Evolutionary conservation across 1,284 basidiomycete species (phyloP).

Genomic region (Trametes sp.): DNA sequence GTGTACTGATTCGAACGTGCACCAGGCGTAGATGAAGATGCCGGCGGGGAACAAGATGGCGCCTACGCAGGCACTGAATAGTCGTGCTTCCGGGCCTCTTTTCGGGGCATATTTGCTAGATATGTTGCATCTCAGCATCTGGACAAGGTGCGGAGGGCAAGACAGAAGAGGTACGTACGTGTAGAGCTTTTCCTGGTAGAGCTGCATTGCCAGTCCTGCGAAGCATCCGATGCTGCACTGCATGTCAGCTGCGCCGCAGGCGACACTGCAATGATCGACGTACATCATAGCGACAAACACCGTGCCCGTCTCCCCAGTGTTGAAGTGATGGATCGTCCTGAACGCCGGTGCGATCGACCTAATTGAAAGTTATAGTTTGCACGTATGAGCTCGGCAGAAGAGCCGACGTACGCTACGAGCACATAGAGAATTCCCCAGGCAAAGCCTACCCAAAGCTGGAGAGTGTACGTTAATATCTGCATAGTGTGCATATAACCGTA

Average conservation of each 20-base stretch:
- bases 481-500: not conserved
- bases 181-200: constrained; percentile 75
- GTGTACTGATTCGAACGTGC: constrained; percentile 55
- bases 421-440: constrained; percentile 82
- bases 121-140: not conserved
- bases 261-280: constrained; percentile 28
- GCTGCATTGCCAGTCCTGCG: constrained; percentile 63
- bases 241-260: not conserved
- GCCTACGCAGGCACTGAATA: constrained; percentile 73
- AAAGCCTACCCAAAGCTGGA: constrained; percentile 77
- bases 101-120: constrained; percentile 58
- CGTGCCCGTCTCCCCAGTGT: constrained; percentile 66
- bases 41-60: constrained; percentile 67
- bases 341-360: constrained; percentile 74
- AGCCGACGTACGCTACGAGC: constrained; percentile 61
- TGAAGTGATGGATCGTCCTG: constrained; percentile 68
- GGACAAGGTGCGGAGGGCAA: too few relatives aligned
- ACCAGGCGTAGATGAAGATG: constrained; percentile 76
- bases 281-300: constrained; percentile 69
- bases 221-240: constrained; percentile 63
- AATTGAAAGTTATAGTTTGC: too few relatives aligned
- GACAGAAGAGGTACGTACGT: constrained; percentile 46
- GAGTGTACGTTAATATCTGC: too few relatives aligned
- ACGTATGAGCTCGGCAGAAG: too few relatives aligned
- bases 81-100: constrained; percentile 75